Evolutionary conservation across 2,329 filamentous ascomycete genomes (phyloP).

Genomic region (Ceratocystis lukuohia): DNA sequence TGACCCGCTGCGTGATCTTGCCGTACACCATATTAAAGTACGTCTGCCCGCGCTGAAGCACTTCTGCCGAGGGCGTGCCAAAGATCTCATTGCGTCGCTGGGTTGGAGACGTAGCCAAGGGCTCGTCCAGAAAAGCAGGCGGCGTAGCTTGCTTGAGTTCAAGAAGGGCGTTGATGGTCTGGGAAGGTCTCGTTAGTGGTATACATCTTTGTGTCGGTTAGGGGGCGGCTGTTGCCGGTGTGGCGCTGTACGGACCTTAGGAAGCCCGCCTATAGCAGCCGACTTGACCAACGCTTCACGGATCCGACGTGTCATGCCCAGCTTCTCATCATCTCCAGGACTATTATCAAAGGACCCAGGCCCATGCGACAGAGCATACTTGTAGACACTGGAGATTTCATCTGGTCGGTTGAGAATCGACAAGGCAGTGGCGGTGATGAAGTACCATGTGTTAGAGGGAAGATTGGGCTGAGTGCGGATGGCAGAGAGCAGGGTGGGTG

Average conservation of each 20-base stretch:
- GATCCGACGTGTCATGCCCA: conserved; percentile 33
- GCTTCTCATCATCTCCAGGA: conserved; percentile 28
- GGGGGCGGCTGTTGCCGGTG: neutral
- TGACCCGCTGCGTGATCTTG: conserved; percentile 35
- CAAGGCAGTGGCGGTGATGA: conserved; percentile 34
- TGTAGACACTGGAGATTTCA: conserved; percentile 34
- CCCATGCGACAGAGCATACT: conserved; percentile 29
- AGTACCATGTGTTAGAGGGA: conserved; percentile 36
- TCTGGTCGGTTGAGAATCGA: conserved; percentile 37
- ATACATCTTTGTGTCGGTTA: neutral
- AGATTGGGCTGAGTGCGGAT: conserved; percentile 31
- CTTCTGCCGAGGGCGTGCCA: conserved; percentile 25
- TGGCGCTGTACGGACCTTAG: conserved; percentile 32
- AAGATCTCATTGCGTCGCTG: conserved; percentile 30
- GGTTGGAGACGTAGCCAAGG: conserved; percentile 28
- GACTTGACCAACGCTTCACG: conserved; percentile 38
- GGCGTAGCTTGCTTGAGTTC: conserved; percentile 34
- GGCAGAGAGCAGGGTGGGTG: conserved; percentile 31
- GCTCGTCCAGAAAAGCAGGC: conserved; percentile 30
- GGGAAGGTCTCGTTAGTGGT: neutral
- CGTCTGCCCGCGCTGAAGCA: conserved; percentile 32
- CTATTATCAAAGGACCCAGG: conserved; percentile 21
- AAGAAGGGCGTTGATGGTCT: conserved; percentile 36
- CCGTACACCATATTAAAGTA: conserved; percentile 40
- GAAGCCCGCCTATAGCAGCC: conserved; percentile 35